Evolutionary conservation across 495 filamentous ascomycete genomes (phyloP), one percentile per base, ranked within the genome.

Genomic region (Penicillium taxi): DNA sequence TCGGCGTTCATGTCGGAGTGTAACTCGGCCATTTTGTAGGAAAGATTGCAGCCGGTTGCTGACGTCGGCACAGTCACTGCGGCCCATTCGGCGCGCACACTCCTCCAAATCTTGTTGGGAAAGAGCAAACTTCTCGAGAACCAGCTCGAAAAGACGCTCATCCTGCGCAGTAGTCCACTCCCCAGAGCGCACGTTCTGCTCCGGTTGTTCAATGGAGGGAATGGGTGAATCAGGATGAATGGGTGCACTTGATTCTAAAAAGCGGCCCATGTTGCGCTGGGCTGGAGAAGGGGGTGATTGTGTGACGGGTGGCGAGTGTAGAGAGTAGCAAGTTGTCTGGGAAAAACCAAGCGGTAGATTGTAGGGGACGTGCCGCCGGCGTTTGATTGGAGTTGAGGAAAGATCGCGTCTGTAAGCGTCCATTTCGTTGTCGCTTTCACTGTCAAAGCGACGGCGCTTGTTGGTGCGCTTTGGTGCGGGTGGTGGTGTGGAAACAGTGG

Each of bases 41-140:
- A 84, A 63, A 33, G 75, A 72, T 58, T 78, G 78, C 82, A 81
- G 88, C 51, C 84, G 60, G 34, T 67, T 65, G 15, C 80, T 79
- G n/a, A 85, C 61, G 41, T 75, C 81, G 13, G 67, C 64, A n/a
- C 75, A 59, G 48, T 82, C 78, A 14, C 58, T 59, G 52, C 77
- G 50, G 13, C 53, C 81, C 38, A 88, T 66, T 44, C 65, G 74
- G 28, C 73, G 66, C 37, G 83, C 83, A 61, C 83, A 88, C 39
- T 87, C 82, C 30, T 85, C 79, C 84, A 82, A 87, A 39, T 88
- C 81, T 35, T 67, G 72, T 55, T 78, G 79, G 26, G 74, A 76
- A 16, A 88, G 74, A 42, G 75, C 75, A 32, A 87, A 72, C 52
- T 86, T 88, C 50, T 82, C 77, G 2, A 88, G 66, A 21, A 88